Percentiles rank a stretch among this genome's conserved stretches.
phyloP scores from a whole-genome alignment of 2,329 filamentous ascomycete species.

The Cryphonectria parasitica region DNA sequence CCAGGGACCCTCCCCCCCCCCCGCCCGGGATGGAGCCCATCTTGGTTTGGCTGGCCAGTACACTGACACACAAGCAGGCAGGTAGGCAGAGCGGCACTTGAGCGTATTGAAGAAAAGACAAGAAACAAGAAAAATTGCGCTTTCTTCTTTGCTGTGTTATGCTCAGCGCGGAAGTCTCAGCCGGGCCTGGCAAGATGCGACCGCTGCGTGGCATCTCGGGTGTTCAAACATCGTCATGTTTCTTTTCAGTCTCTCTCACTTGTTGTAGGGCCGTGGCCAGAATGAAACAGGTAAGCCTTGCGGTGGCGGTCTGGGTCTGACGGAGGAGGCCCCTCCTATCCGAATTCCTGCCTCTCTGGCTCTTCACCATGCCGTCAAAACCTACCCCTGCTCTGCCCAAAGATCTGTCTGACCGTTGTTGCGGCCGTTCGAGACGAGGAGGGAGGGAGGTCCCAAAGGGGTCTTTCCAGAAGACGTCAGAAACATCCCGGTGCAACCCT shows the following conservation, averaged over 20 bases:
- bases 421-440: not conserved
- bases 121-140: not conserved
- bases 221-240: not conserved
- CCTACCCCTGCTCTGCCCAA: not conserved
- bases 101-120: not conserved
- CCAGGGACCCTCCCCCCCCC: no score
- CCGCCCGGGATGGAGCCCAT: no score
- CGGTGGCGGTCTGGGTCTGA: not conserved
- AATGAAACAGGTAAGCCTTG: conserved; percentile 11
- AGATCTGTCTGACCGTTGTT: not conserved
- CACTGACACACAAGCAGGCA: not conserved
- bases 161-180: conserved; percentile 13
- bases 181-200: not conserved
- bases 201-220: conserved; percentile 6
- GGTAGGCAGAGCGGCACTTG: not conserved
- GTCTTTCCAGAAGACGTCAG: conserved; percentile 12
- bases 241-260: not conserved
- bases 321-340: not conserved
- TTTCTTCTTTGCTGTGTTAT: not conserved
- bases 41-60: not conserved
- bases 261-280: not conserved
- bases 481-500: conserved; percentile 1
- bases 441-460: not conserved
- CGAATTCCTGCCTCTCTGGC: not conserved
- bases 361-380: not conserved